Evolutionary conservation across 805 yeast species (phyloP).

Genomic region (Schwanniomyces vanrijiae): DNA sequence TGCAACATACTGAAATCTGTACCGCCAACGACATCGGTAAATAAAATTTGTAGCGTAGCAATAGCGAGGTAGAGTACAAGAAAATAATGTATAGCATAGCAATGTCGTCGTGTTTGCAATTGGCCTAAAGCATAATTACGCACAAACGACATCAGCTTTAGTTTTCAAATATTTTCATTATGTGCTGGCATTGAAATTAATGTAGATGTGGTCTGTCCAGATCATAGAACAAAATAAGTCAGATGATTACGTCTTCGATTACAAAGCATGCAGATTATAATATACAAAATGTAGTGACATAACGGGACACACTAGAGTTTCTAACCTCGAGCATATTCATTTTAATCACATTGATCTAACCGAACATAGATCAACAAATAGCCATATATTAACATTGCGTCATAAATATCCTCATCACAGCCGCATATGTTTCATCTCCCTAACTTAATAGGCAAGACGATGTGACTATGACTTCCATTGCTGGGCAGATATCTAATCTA

Average conservation of each 20-base stretch:
- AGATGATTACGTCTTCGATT: background rate
- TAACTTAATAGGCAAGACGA: constrained; percentile 40
- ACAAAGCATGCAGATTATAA: background rate
- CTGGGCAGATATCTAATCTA: constrained; percentile 15
- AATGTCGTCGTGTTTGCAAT: no score
- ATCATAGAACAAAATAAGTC: no score
- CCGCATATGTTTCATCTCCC: constrained; percentile 24
- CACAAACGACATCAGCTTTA: no score
- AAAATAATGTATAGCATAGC: no score
- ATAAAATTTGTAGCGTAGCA: no score
- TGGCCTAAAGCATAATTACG: no score
- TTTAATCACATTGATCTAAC: constrained; percentile 42
- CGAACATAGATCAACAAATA: constrained; percentile 29
- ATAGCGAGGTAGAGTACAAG: no score
- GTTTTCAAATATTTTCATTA: no score
- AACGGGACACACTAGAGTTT: constrained; percentile 46
- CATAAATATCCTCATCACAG: background rate
- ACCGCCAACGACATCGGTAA: no score
- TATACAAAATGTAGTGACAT: constrained; percentile 34
- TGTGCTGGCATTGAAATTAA: no score
- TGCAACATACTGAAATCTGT: background rate
- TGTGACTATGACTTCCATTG: constrained; percentile 18
- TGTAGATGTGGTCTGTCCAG: no score
- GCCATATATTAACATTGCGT: constrained; percentile 8
- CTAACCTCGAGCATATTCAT: constrained; percentile 38